These are phyloP conservation scores for Apiospora arundinis DNA, from an alignment of 2,329 filamentous ascomycete species.

Conservation along the genomic window DNA sequence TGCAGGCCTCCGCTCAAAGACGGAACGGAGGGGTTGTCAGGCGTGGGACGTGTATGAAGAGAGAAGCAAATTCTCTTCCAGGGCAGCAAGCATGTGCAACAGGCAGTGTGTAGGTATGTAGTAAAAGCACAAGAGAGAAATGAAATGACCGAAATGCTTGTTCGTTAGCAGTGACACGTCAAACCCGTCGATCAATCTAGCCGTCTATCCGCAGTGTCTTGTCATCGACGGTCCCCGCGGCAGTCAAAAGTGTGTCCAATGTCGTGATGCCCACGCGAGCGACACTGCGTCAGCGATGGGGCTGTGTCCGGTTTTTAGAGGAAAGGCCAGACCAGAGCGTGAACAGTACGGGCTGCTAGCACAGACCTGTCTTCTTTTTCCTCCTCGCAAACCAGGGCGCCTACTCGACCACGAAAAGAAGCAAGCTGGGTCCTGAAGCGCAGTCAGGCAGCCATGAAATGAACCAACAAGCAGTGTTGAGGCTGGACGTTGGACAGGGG, in stretches of 20 bases:
- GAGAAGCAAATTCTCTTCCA: background rate
- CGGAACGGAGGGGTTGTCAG: slow-evolving; percentile 6
- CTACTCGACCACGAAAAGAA: background rate
- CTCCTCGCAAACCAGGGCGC: background rate
- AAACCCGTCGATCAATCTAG: background rate
- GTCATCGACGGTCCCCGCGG: background rate
- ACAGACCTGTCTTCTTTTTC: background rate
- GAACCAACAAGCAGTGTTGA: background rate
- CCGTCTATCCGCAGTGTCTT: background rate
- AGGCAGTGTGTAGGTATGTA: too few species aligned
- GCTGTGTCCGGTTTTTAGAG: background rate
- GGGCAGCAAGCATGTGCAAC: background rate
- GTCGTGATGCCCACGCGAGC: slow-evolving; percentile 14
- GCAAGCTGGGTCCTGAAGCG: background rate
- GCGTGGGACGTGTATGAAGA: background rate
- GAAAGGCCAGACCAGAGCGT: background rate
- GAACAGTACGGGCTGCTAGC: background rate
- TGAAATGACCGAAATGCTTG: background rate
- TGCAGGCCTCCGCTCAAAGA: slow-evolving; percentile 9
- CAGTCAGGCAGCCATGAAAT: slow-evolving; percentile 4
- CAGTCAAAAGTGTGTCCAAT: background rate
- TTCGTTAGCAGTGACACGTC: slow-evolving; percentile 8
- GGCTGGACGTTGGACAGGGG: background rate
- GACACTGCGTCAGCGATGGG: slow-evolving; percentile 14
- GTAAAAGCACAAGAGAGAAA: background rate